Conservation (phyloP, 1,284 basidiomycete species). For the Apiotrichum mycotoxinovorans region DNA sequence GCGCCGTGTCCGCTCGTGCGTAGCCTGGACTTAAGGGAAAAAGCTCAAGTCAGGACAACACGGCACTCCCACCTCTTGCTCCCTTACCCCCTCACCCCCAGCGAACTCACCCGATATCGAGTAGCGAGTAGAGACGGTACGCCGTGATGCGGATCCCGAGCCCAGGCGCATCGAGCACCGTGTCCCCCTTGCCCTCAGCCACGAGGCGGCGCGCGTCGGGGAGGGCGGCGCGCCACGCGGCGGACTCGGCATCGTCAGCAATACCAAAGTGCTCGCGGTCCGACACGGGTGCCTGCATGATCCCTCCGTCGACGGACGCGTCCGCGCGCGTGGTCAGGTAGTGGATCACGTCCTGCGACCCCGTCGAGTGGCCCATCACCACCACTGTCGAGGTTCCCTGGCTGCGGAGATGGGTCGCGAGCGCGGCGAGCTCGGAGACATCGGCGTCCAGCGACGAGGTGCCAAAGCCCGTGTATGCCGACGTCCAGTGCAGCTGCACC, state of each 20-base stretch:
- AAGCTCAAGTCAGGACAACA: no score
- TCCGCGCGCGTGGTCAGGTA: conserved; percentile 32
- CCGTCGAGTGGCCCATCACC: conserved; percentile 50
- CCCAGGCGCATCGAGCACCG: conserved; percentile 26
- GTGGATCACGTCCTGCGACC: conserved; percentile 48
- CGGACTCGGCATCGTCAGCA: conserved; percentile 6
- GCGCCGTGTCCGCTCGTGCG: no score
- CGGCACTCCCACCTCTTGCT: not conserved
- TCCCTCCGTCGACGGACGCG: conserved; percentile 44
- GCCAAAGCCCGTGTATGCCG: conserved; percentile 43
- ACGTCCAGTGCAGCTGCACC: conserved; percentile 45
- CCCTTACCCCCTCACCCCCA: no score
- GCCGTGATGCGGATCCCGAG: conserved; percentile 33
- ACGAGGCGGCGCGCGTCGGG: conserved; percentile 30
- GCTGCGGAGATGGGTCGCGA: conserved; percentile 37
- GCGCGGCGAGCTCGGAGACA: conserved; percentile 35
- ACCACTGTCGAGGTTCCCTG: conserved; percentile 23
- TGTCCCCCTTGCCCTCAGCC: conserved; percentile 29
- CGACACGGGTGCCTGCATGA: conserved; percentile 50
- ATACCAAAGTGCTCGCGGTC: conserved; percentile 41
- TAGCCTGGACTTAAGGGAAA: no score
- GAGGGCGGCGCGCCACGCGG: conserved; percentile 20
- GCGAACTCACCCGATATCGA: conserved; percentile 17
- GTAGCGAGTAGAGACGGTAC: conserved; percentile 39
- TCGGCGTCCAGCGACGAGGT: conserved; percentile 40